Evolutionary conservation across 306 rosid genomes (phyloP), one percentile per base, ranked within the genome.

Genomic region (Elaeagnus macrophylla): DNA sequence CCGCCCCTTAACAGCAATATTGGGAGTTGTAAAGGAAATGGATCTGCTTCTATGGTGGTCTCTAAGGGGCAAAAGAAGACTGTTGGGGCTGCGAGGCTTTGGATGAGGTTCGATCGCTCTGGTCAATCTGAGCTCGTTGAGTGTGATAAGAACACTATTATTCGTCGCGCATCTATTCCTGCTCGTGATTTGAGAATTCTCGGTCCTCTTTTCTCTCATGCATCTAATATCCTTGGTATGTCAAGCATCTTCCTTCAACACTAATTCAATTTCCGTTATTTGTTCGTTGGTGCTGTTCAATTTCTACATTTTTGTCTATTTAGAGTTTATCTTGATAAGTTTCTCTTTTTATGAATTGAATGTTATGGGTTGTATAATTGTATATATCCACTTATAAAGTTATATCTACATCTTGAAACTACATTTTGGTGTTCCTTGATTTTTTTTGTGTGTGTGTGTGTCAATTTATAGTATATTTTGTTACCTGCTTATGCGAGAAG

Each of bases 131-230:
- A 91, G 82, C 83, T 87, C 9, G 75, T 75, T 1, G 99, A 87
- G 78, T 82, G 75, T 69, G 99, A 91, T 53, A 91, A 87, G 73
- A 87, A 57, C 64, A 72, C 93, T 9, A 91, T 91, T 25, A 77
- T 91, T 64, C 86, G 76, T 14, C 85, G 78, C 18, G 93, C 95
- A 16, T 77, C 68, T 39, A 82, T 91, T 71, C 99, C 99, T 7
- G 76, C 94, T 6, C 71, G 96, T 47, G 99, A 91, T 73, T 68
- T 91, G 72, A 78, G 99, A 59, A 80, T 87, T 45, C 73, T 91
- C 13, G 99, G 99, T 53, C 99, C 99, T 36, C 74, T 91, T 48
- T 91, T 91, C 87, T 91, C 96, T 11, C 89, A 91, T 37, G 82
- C 99, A 53, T 91, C 95, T 25, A 91, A 75, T 61, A 91, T 91